These are phyloP conservation scores for Ilyonectria sp. DNA, from an alignment of 2,329 filamentous ascomycete genomes.

Conservation along the genomic window DNA sequence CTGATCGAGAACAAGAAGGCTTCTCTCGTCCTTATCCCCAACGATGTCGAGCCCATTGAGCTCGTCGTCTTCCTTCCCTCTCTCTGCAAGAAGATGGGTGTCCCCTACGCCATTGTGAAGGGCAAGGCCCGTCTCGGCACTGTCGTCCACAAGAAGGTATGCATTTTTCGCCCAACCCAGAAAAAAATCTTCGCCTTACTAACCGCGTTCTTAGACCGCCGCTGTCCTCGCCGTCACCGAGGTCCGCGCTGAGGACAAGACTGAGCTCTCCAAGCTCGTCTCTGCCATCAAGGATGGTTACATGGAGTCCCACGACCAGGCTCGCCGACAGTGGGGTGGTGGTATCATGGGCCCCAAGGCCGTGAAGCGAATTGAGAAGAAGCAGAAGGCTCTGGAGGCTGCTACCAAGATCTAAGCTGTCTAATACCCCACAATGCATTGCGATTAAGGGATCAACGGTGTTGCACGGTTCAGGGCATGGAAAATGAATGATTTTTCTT, in stretches of 20 bases:
- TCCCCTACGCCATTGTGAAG: constrained; percentile 99
- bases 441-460: constrained; percentile 57
- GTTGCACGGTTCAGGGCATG: constrained; percentile 60
- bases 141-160: constrained; percentile 99
- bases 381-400: constrained; percentile 91
- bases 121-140: constrained; percentile 99
- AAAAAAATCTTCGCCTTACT: constrained; percentile 41
- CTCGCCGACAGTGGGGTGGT: constrained; percentile 96
- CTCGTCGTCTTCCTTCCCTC: constrained; percentile 99
- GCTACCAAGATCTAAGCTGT: constrained; percentile 95
- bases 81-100: constrained; percentile 99
- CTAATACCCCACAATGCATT: constrained; percentile 58
- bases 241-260: constrained; percentile 98
- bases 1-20: constrained; percentile 99
- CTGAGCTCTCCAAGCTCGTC: constrained; percentile 96
- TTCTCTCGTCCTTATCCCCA: constrained; percentile 96
- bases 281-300: constrained; percentile 98
- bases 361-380: constrained; percentile 82
- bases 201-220: constrained; percentile 80
- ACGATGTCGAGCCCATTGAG: constrained; percentile 99
- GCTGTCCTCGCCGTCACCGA: constrained; percentile 96
- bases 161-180: constrained; percentile 33
- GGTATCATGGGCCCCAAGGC: constrained; percentile 99
- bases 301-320: constrained; percentile 93
- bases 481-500: constrained; percentile 60